Evolutionary conservation across 768 basidiomycete genomes (phyloP), one percentile per base, ranked within the genome.

Genomic region (Termitomyces eurrhizus): DNA sequence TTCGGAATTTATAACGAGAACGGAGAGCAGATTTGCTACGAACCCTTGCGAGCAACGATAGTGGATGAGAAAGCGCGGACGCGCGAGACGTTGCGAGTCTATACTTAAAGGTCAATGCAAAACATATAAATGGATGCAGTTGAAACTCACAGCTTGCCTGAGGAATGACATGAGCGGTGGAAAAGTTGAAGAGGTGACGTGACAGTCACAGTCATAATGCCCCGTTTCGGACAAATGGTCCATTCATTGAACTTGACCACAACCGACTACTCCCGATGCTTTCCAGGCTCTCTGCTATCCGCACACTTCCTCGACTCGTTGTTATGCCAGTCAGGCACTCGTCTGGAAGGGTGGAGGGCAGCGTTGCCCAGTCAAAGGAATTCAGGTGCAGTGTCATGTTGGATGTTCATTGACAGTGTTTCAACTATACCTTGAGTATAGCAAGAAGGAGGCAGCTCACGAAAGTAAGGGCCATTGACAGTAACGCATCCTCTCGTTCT

Each of bases 361-460:
- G 80, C 45, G 83, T 87, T 52, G 88, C 88, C 37, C 74, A 83
- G 64, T 85, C 83, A 58, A 81, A 72, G 70, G 83, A 78, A 55
- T 90, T 90, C 75, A 80, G 78, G 89, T 88, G 56, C n/a, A 44
- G 39, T 26, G 35, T 24, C 73, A 44, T 13, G 51, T 46, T 65
- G 61, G 54, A 42, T 69, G 68, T 54, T 58, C 62, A 63, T 60
- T 64, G 16, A 56, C 50, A 21, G 66, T 74, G 63, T 70, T 56
- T 16, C 57, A 61, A 9, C 45, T n/a, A 41, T 24, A 56, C 39
- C 24, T 51, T 21, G 52, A 46, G 24, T 71, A 41, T 70, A 91
- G 89, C 67, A 84, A 84, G 73, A 90, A 83, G 73, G 89, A 90
- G 72, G 86, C 81, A 69, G 89, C 88, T 21, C 82, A 88, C 55